Conservation (phyloP, 1,284 basidiomycete species). For the Coriolopsis trogii region DNA sequence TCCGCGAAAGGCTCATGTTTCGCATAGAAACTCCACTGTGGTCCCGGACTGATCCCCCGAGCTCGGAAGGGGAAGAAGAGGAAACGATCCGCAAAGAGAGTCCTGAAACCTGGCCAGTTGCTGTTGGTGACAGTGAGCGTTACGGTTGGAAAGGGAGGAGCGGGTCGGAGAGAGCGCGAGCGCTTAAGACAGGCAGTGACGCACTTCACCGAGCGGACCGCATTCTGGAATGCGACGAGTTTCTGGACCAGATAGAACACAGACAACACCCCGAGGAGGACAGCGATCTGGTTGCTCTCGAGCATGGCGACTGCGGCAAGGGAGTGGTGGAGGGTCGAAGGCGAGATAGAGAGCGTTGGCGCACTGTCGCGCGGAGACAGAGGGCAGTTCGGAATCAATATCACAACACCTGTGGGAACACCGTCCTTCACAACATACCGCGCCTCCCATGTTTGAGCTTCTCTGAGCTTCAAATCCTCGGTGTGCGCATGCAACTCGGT, state of each 20-base stretch:
- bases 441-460: too few relatives aligned
- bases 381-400: too few relatives aligned
- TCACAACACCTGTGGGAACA: too few relatives aligned
- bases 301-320: constrained; percentile 1
- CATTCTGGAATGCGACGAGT: neutral
- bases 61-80: constrained; percentile 20
- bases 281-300: neutral
- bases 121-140: too few relatives aligned
- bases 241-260: constrained; percentile 9
- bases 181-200: too few relatives aligned
- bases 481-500: too few relatives aligned
- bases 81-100: constrained; percentile 17
- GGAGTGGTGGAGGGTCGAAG: neutral
- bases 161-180: too few relatives aligned
- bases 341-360: neutral
- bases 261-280: neutral
- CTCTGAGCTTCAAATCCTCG: too few relatives aligned
- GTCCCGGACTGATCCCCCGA: constrained; percentile 21
- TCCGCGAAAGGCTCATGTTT: constrained; percentile 24
- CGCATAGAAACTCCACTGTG: constrained; percentile 13
- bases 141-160: too few relatives aligned
- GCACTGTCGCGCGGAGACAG: neutral
- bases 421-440: too few relatives aligned
- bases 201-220: constrained; percentile 5
- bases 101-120: constrained; percentile 26